Evolutionary conservation across 2,329 filamentous ascomycete genomes (phyloP).

Genomic region (Sclerotinia minor): DNA sequence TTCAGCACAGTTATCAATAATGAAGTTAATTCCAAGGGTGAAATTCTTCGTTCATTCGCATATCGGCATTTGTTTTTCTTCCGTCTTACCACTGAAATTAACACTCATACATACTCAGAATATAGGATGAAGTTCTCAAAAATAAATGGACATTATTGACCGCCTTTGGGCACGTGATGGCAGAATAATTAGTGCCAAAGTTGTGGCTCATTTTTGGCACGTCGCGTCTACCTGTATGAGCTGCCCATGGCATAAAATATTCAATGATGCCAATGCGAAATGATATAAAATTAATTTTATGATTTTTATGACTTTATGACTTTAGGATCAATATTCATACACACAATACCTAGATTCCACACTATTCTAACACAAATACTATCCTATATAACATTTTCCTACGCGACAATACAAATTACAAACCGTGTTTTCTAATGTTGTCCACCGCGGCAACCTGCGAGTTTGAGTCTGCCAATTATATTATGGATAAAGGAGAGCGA

Average conservation of each 20-base stretch:
- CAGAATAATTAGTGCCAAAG: neutral
- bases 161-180: neutral
- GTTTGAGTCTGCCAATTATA: neutral
- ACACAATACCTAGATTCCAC: neutral
- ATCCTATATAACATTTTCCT: neutral
- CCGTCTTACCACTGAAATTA: neutral
- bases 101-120: neutral
- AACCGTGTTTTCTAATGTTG: conserved; percentile 2
- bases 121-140: neutral
- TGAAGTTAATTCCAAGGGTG: too few relatives aligned
- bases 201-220: neutral
- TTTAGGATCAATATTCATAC: conserved; percentile 3
- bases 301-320: conserved; percentile 18
- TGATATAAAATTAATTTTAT: conserved; percentile 8
- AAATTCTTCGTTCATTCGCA: too few relatives aligned
- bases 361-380: neutral
- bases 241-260: conserved; percentile 2
- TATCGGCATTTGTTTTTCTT: too few relatives aligned
- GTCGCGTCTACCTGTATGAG: conserved; percentile 2
- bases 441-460: neutral
- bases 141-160: neutral
- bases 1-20: too few relatives aligned
- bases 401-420: neutral
- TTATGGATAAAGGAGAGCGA: conserved; percentile 36
- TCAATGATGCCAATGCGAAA: conserved; percentile 3